phyloP scores from a whole-genome alignment of 257 asterid genomes.

The Echium plantagineum region DNA sequence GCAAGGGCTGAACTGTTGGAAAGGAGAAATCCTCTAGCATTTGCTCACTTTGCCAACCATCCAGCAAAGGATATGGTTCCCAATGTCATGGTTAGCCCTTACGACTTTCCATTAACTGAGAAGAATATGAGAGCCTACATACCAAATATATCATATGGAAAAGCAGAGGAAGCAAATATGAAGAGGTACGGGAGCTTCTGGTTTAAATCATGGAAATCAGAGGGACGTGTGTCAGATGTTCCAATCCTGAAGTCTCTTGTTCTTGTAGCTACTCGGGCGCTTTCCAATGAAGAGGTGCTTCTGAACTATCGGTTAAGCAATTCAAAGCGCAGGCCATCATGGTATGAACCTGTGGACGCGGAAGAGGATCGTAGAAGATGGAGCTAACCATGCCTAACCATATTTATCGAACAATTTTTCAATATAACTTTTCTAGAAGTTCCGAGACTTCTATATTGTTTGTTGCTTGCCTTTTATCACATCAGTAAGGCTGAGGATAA shows the following conservation, averaged over 20 bases:
- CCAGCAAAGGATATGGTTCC: conserved; percentile 57
- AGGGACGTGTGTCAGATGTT: conserved; percentile 13
- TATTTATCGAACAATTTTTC: not conserved
- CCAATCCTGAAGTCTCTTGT: conserved; percentile 58
- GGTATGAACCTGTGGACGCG: conserved; percentile 83
- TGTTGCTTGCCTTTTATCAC: too few relatives aligned
- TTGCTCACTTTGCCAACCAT: conserved; percentile 85
- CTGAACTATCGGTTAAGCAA: conserved; percentile 85
- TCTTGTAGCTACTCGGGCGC: conserved; percentile 58
- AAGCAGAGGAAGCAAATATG: conserved; percentile 46
- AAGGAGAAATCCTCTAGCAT: conserved; percentile 80
- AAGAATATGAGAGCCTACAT: conserved; percentile 59
- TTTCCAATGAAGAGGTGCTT: conserved; percentile 66
- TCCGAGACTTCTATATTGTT: too few relatives aligned
- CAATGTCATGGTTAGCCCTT: conserved; percentile 78
- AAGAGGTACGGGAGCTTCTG: conserved; percentile 68
- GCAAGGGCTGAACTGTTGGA: conserved; percentile 49
- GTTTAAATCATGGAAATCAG: conserved; percentile 77
- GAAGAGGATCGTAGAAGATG: conserved; percentile 84
- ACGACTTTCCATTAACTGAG: conserved; percentile 63
- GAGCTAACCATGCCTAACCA: conserved; percentile 45
- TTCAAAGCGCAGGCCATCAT: conserved; percentile 60
- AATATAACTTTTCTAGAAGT: too few relatives aligned
- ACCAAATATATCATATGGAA: conserved; percentile 72
- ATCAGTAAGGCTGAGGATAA: too few relatives aligned